phyloP scores from a whole-genome alignment of 768 basidiomycete genomes.

The Paxillus rubicundulus region DNA sequence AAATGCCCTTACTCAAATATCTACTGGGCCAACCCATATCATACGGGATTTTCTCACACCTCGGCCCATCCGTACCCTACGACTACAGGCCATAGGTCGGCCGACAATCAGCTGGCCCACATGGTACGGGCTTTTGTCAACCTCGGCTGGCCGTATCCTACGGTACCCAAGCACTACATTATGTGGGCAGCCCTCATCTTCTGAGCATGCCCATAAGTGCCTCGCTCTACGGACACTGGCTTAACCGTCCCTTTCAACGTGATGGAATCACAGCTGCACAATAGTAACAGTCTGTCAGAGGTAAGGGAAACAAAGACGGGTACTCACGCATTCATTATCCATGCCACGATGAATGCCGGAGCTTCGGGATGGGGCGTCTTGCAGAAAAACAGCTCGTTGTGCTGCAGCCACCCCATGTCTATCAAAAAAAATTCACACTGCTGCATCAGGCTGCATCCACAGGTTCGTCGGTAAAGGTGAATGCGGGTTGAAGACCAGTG shows the following conservation, averaged over 20 bases:
- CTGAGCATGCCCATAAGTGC: conserved; percentile 30
- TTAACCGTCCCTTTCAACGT: conserved; percentile 24
- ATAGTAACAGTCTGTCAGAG: neutral
- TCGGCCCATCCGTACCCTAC: too few relatives aligned
- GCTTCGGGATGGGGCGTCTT: conserved; percentile 12
- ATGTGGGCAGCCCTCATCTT: too few relatives aligned
- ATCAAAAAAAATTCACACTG: conserved; percentile 17
- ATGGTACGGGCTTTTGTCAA: too few relatives aligned
- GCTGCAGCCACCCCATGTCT: conserved; percentile 12
- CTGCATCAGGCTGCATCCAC: conserved; percentile 14
- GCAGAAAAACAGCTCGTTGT: conserved; percentile 17
- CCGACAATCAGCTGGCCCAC: too few relatives aligned
- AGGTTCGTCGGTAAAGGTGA: neutral
- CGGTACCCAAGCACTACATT: too few relatives aligned
- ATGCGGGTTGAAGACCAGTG: neutral
- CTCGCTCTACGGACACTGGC: conserved; percentile 1
- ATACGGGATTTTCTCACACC: too few relatives aligned
- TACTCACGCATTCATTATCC: conserved; percentile 28
- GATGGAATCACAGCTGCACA: conserved; percentile 27
- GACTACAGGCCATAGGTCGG: too few relatives aligned
- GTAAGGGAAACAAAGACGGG: neutral
- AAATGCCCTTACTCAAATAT: too few relatives aligned
- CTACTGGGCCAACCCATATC: too few relatives aligned
- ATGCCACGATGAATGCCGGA: conserved; percentile 24
- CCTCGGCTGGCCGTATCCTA: too few relatives aligned